Conservation (phyloP, 495 filamentous ascomycete genomes). For the Aspergillus haitiensis region DNA sequence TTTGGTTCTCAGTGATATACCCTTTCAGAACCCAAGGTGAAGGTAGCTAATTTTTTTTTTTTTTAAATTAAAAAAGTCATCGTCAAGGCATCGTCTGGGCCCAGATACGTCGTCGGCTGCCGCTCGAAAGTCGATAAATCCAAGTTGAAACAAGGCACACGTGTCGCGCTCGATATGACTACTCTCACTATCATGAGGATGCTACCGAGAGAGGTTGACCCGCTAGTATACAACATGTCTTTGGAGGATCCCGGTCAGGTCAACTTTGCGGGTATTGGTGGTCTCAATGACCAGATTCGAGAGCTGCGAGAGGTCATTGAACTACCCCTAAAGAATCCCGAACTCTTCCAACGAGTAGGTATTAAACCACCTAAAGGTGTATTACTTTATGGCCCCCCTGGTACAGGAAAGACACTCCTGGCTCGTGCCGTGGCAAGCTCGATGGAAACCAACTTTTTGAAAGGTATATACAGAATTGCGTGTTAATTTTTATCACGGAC, state of each 20-base stretch:
- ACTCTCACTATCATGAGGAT: constrained; percentile 99
- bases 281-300: constrained; percentile 97
- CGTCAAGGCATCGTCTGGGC: constrained; percentile 92
- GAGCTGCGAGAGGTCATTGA: constrained; percentile 98
- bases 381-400: constrained; percentile 93
- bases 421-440: constrained; percentile 96
- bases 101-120: constrained; percentile 97
- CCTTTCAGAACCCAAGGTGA: not conserved
- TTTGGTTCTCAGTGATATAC: constrained; percentile 1
- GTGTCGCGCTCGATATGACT: constrained; percentile 99
- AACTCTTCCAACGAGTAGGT: constrained; percentile 93
- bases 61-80: constrained; percentile 65
- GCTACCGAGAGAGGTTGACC: constrained; percentile 97
- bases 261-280: constrained; percentile 98
- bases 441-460: constrained; percentile 97
- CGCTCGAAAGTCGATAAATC: constrained; percentile 95
- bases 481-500: not conserved
- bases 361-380: constrained; percentile 99
- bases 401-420: constrained; percentile 95
- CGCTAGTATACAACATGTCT: constrained; percentile 99
- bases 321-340: constrained; percentile 96
- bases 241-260: constrained; percentile 97
- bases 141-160: constrained; percentile 96
- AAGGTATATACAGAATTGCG: constrained; percentile 57
- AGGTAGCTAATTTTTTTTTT: constrained; percentile 21